These are phyloP conservation scores for Discostella pseudostelligera DNA, from an alignment of 108 stramenopile genomes.

Conservation along the genomic window DNA sequence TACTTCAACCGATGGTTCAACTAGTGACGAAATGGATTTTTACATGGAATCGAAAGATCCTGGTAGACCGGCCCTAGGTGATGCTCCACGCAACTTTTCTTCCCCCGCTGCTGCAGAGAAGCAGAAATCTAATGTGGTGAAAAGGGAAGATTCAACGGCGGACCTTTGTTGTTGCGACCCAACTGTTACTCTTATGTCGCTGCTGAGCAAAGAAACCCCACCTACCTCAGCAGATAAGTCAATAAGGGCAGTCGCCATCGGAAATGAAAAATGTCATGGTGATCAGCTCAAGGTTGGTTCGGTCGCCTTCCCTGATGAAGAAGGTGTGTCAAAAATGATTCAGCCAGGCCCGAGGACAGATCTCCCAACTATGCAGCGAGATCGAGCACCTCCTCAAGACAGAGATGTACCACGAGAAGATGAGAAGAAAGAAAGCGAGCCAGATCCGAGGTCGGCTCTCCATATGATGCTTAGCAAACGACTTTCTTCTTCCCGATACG, in stretches of 20 bases:
- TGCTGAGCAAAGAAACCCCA: slow-evolving; percentile 1
- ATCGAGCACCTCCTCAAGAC: not conserved
- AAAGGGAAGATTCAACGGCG: too few relatives aligned
- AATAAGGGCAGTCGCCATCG: slow-evolving; percentile 4
- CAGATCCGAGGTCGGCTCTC: slow-evolving; percentile 1
- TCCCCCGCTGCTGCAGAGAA: too few relatives aligned
- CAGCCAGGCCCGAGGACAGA: slow-evolving; percentile 5
- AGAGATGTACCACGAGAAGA: not conserved
- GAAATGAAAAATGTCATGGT: too few relatives aligned
- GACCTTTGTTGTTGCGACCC: not conserved
- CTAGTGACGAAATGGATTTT: too few relatives aligned
- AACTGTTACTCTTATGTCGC: slow-evolving; percentile 4
- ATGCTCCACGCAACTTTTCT: too few relatives aligned
- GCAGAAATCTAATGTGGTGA: too few relatives aligned
- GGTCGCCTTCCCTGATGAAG: too few relatives aligned
- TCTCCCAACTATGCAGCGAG: slow-evolving; percentile 30
- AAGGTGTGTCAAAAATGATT: too few relatives aligned
- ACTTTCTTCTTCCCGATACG: not conserved
- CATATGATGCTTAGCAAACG: not conserved
- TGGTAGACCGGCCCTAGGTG: too few relatives aligned
- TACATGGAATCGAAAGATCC: too few relatives aligned
- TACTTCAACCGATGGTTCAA: too few relatives aligned
- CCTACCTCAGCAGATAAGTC: not conserved
- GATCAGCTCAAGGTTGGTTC: too few relatives aligned
- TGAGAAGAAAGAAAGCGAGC: not conserved